Conservation (phyloP, 805 yeast genomes). For the Zygoascus bituminiphila region DNA sequence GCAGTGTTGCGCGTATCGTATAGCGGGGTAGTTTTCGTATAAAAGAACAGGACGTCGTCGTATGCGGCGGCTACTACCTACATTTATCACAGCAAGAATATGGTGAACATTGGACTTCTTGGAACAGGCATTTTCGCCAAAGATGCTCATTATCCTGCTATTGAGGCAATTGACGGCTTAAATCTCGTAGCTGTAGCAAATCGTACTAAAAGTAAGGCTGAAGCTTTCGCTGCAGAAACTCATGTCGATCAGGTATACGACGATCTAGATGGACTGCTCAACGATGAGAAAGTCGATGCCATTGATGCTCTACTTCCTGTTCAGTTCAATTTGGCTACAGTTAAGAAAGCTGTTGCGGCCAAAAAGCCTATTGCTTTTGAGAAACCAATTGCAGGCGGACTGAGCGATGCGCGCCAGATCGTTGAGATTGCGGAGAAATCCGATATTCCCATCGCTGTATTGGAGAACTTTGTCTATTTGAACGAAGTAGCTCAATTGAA, state of each 20-base stretch:
- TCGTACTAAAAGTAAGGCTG: conserved; percentile 80
- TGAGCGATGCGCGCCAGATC: conserved; percentile 72
- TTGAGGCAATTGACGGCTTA: conserved; percentile 40
- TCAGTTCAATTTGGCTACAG: conserved; percentile 61
- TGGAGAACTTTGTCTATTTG: conserved; percentile 81
- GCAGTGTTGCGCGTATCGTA: too few relatives aligned
- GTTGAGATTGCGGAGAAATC: conserved; percentile 57
- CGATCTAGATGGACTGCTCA: conserved; percentile 53
- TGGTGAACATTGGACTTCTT: neutral
- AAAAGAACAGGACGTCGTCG: too few relatives aligned
- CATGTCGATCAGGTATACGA: conserved; percentile 35
- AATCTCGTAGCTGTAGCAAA: conserved; percentile 66
- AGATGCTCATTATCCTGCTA: conserved; percentile 72
- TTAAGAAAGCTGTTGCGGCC: conserved; percentile 59
- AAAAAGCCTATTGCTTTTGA: conserved; percentile 77
- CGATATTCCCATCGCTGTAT: conserved; percentile 63
- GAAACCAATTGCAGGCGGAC: conserved; percentile 85
- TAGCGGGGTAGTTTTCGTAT: too few relatives aligned
- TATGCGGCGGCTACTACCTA: too few relatives aligned
- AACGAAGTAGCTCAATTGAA: conserved; percentile 47
- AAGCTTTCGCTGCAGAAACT: conserved; percentile 60
- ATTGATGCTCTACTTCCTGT: conserved; percentile 89
- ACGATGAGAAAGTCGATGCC: conserved; percentile 59
- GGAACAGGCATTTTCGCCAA: conserved; percentile 59
- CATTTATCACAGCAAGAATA: too few relatives aligned